Base-by-base conservation (phyloP, 108 stramenopile genomes). In the Mayamaea pseudoterrestris region DNA sequence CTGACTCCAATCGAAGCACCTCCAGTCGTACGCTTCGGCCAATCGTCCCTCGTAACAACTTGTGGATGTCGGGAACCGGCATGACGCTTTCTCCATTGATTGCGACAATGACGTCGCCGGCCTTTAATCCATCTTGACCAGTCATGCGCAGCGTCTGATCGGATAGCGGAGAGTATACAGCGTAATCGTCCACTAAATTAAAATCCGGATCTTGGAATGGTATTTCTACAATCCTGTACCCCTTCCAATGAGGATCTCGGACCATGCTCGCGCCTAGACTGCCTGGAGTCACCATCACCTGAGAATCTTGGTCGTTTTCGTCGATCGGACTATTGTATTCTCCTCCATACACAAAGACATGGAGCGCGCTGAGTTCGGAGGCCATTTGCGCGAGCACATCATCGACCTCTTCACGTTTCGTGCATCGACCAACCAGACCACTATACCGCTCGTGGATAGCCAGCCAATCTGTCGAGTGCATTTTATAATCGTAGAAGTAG, bases 381-480 rank as follows among this genome's bases (percentile, higher is more conserved):
- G 74, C 68, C 83, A 86, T 80, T 53, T 78, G 83, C 2, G 43
- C 44, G 4, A 86, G 67, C 22, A 86, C 71, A 36, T 86, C 79
- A 41, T 86, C 78, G 7, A 86, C 41, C 40, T 86, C 83, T 55
- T 79, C 79, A 43, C 83, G 41, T 47, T 78, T 75, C 1, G 60
- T 36, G 39, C 68, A 66, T 11, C 83, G 57, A n/a, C 51, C 54
- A 0, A 85, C 78, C 13, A 85, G 43, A 7, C 72, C 66, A 0
- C 62, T 40, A 50, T 70, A 86, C 6, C 78, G 59, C 27, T 67
- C 56, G 58, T 78, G 74, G 4, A 86, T 49, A 25, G 21, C 50
- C 13, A 57, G 55, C 83, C 83, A 86, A 41, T 80, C 58, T 27
- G 78, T 47, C 8, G 57, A 55, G 22, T 58, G 46, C 77, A 84